A percentile compares a stretch with the other conserved stretches of the same genome.
These are phyloP conservation scores for Vaccinium corymbosum DNA, from an alignment of 148 eudicot genomes.

Conservation along the genomic window DNA sequence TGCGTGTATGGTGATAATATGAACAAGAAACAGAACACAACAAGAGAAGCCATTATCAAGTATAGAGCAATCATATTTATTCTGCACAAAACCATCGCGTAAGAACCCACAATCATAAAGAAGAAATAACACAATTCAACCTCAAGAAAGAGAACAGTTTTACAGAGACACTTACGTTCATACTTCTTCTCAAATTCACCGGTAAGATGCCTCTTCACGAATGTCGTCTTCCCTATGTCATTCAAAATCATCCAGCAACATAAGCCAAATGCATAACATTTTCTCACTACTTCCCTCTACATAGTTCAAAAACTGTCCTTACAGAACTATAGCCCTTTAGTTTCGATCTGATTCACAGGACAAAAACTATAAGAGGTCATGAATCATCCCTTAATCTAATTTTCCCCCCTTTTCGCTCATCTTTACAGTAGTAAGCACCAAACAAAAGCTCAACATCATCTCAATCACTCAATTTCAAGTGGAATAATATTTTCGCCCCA, in stretches of 20 bases:
- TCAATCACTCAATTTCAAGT: neutral
- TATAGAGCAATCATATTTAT: neutral
- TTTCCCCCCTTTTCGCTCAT: neutral
- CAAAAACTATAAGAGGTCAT: neutral
- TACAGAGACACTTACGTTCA: constrained; percentile 15
- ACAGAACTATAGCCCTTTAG: neutral
- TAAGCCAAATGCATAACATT: neutral
- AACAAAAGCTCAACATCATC: neutral
- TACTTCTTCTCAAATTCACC: constrained; percentile 26
- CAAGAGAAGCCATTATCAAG: neutral
- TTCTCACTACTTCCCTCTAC: neutral
- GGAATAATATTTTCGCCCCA: neutral
- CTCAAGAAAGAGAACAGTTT: neutral
- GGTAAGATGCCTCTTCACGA: constrained; percentile 17
- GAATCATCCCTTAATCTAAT: neutral
- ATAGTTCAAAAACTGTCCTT: neutral
- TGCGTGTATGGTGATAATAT: neutral
- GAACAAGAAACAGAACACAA: neutral
- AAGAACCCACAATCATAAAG: neutral
- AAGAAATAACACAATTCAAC: neutral
- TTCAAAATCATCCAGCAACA: neutral
- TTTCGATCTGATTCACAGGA: neutral
- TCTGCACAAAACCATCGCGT: neutral
- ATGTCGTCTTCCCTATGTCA: constrained; percentile 16
- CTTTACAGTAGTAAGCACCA: neutral